phyloP scores from a whole-genome alignment of 164 flowering plant species.

The Nymphaea thermarum region DNA sequence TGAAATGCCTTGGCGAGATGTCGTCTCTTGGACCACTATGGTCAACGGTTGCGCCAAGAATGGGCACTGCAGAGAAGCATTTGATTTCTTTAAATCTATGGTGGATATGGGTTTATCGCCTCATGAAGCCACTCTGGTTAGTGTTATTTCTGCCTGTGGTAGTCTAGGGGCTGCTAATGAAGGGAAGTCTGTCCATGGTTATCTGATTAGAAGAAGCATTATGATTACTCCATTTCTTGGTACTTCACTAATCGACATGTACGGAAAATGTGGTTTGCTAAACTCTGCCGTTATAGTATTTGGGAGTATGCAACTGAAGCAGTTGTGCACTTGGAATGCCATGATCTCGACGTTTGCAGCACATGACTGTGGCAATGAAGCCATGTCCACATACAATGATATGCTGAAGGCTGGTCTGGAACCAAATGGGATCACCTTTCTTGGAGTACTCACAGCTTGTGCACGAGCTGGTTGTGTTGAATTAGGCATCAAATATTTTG shows the following conservation, averaged over 20 bases:
- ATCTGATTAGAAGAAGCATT: slow-evolving; percentile 27
- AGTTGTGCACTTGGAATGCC: slow-evolving; percentile 74
- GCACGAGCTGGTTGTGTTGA: slow-evolving; percentile 48
- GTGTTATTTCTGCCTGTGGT: slow-evolving; percentile 50
- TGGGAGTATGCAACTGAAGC: slow-evolving; percentile 20
- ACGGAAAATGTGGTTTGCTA: slow-evolving; percentile 53
- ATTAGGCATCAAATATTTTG: slow-evolving; percentile 35
- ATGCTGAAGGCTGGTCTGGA: slow-evolving; percentile 28
- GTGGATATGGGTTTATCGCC: slow-evolving; percentile 32
- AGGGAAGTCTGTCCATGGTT: slow-evolving; percentile 68
- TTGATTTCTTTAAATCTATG: slow-evolving; percentile 39
- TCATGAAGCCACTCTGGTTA: slow-evolving; percentile 73
- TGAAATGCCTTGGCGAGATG: not conserved
- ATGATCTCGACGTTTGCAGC: slow-evolving; percentile 51
- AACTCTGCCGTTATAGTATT: slow-evolving; percentile 31
- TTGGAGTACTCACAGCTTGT: slow-evolving; percentile 59
- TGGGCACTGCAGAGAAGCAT: slow-evolving; percentile 29
- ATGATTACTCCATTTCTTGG: slow-evolving; percentile 31
- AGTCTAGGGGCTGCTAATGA: slow-evolving; percentile 24
- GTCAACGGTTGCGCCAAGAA: slow-evolving; percentile 13
- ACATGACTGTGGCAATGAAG: slow-evolving; percentile 44
- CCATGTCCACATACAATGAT: slow-evolving; percentile 39
- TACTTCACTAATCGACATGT: slow-evolving; percentile 54
- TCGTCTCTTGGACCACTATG: not conserved
- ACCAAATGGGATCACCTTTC: slow-evolving; percentile 61